Base-by-base conservation (phyloP, 2,329 filamentous ascomycete species). In the Falciphora oryzae region DNA sequence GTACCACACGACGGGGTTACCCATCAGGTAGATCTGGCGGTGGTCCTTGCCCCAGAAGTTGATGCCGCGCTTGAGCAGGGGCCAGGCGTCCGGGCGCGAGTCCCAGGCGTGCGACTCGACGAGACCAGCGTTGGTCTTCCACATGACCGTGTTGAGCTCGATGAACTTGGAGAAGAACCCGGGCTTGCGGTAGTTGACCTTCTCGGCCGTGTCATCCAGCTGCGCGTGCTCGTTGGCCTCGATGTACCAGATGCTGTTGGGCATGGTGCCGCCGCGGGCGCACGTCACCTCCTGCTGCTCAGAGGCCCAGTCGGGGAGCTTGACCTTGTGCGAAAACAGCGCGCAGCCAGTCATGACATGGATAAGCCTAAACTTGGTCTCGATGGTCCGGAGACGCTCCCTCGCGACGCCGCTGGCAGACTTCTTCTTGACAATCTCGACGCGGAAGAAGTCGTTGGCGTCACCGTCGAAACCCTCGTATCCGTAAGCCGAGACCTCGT, bases 241-340 rank as follows among this genome's bases (percentile, higher is more conserved):
- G 67, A 99, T 82, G 73, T 97, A 98, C 95, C 95, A 99, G 70
- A 99, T 79, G 72, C 93, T 97, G 84, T 99, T 99, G 64, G 95
- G 95, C 53, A 97, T 81, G 67, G 93, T 97, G 70, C 93, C 95
- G 61, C 91, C 89, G 70, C 89, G 90, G 10, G 95, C 95, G 74
- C 95, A 99, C 27, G 94, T 98, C n/a, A 99, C 95, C 78, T 99
- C 95, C 76, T 99, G 95, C 77, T 99, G 95, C 76, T 98, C 95
- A 63, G 90, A 99, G 60, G 91, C 95, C 95, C 95, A 99, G 3
- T 96, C 93, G 3, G 95, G 95, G 65, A 99, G 88, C 81, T 99
- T 99, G 75, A 98, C 93, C 81, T 97, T 98, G 84, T 99, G 95
- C 0, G 94, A 98, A 82, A 99, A 99, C 29, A 99, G 83, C 16